Conservation (phyloP, 495 filamentous ascomycete species). For the Penicillium psychrofluorescens region DNA sequence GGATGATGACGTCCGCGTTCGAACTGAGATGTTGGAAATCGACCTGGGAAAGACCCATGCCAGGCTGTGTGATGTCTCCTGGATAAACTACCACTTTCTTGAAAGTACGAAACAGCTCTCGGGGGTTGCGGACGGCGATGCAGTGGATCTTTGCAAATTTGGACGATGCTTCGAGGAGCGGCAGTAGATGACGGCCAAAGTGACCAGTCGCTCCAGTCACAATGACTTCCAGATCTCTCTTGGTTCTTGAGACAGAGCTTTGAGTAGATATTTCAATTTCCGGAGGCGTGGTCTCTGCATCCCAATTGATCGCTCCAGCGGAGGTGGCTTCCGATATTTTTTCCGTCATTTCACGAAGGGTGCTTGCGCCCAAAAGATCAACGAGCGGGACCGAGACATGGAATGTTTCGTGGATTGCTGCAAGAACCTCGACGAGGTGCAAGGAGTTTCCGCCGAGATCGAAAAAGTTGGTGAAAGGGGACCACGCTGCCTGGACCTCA, state of each 20-base stretch:
- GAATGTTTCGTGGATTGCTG: constrained; percentile 10
- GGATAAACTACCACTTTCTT: constrained; percentile 3
- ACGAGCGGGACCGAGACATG: constrained; percentile 7
- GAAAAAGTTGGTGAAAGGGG: constrained; percentile 24
- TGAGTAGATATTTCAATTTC: too few species aligned
- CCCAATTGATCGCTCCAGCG: constrained; percentile 20
- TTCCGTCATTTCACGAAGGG: constrained; percentile 17
- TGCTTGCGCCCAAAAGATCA: constrained; percentile 15
- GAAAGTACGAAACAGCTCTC: not conserved
- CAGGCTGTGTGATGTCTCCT: constrained; percentile 23
- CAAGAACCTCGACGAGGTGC: constrained; percentile 16
- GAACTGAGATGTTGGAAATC: constrained; percentile 11
- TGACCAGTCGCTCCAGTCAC: constrained; percentile 13
- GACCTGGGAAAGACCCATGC: constrained; percentile 22
- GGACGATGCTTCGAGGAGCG: not conserved
- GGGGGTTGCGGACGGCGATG: constrained; percentile 3
- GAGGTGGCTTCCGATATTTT: constrained; percentile 7
- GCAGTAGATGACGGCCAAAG: constrained; percentile 5
- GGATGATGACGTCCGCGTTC: constrained; percentile 26
- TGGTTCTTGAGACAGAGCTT: not conserved
- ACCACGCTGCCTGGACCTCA: constrained; percentile 5
- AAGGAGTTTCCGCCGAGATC: constrained; percentile 26
- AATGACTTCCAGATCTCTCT: constrained; percentile 1
- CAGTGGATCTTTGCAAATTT: constrained; percentile 3
- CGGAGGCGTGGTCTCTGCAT: constrained; percentile 14